Evolutionary conservation across 176 grass and related monocot genomes (phyloP).

Genomic region (Eremochloa ophiuroides): DNA sequence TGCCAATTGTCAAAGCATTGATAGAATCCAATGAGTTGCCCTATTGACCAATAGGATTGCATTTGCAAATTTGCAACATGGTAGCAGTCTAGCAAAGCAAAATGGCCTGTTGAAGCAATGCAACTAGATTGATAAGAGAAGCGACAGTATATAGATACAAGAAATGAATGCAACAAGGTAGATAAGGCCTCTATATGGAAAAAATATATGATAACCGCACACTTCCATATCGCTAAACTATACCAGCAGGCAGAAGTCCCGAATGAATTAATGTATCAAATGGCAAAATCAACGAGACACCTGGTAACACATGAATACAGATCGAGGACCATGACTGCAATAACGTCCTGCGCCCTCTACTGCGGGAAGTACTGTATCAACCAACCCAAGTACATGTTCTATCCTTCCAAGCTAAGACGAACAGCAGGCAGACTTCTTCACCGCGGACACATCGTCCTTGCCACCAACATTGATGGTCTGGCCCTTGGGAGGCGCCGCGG

Average conservation of each 20-base stretch:
- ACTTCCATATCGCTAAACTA: slow-evolving; percentile 26
- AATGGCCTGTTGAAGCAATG: background rate
- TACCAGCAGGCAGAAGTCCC: slow-evolving; percentile 7
- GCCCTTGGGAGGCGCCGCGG: slow-evolving; percentile 39
- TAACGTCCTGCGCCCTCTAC: slow-evolving; percentile 7
- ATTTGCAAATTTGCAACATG: background rate
- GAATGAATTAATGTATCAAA: slow-evolving; percentile 44
- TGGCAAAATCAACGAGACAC: slow-evolving; percentile 14
- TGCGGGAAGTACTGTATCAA: slow-evolving; percentile 11
- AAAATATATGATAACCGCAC: slow-evolving; percentile 4
- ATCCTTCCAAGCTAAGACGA: slow-evolving; percentile 35
- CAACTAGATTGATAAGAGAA: background rate
- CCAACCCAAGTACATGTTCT: slow-evolving; percentile 16
- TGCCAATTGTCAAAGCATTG: background rate
- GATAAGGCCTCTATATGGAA: background rate
- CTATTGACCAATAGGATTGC: background rate
- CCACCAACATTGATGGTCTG: slow-evolving; percentile 35
- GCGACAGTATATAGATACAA: background rate
- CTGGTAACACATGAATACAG: slow-evolving; percentile 22
- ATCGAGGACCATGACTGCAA: slow-evolving; percentile 5
- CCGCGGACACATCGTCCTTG: slow-evolving; percentile 59
- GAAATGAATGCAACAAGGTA: background rate
- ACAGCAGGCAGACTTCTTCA: slow-evolving; percentile 53
- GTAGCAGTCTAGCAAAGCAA: background rate
- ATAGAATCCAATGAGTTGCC: background rate